Evolutionary conservation across 2,329 filamentous ascomycete species (phyloP).

Genomic region (Myriosclerotinia duriaeana): DNA sequence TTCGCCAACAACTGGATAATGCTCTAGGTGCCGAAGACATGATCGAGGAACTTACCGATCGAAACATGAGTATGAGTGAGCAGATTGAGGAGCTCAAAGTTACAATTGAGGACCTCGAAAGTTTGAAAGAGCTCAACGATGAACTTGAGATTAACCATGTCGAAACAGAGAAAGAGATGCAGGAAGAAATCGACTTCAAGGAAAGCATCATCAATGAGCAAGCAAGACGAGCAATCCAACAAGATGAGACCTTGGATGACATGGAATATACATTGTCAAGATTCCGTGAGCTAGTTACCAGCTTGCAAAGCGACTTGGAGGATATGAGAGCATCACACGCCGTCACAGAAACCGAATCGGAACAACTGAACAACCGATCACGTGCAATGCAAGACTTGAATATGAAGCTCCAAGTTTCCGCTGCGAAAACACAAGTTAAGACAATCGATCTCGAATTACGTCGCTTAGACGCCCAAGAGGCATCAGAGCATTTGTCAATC

Average conservation of each 20-base stretch:
- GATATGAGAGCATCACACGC: slow-evolving; percentile 91
- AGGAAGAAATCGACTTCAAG: slow-evolving; percentile 88
- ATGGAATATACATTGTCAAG: slow-evolving; percentile 86
- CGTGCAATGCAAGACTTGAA: slow-evolving; percentile 97
- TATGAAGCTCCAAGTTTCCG: slow-evolving; percentile 86
- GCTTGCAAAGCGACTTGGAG: slow-evolving; percentile 80
- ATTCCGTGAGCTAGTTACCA: slow-evolving; percentile 86
- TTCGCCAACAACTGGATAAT: slow-evolving; percentile 87
- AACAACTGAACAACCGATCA: slow-evolving; percentile 83
- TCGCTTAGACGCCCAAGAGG: slow-evolving; percentile 84
- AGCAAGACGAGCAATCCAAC: slow-evolving; percentile 66
- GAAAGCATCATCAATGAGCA: slow-evolving; percentile 84
- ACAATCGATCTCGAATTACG: slow-evolving; percentile 89
- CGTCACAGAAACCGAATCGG: slow-evolving; percentile 88
- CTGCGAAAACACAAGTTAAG: slow-evolving; percentile 88
- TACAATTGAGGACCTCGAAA: slow-evolving; percentile 83
- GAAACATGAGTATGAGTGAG: slow-evolving; percentile 80
- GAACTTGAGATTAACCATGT: slow-evolving; percentile 92
- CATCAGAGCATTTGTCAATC: slow-evolving; percentile 82
- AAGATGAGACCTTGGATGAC: slow-evolving; percentile 79
- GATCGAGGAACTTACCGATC: slow-evolving; percentile 86
- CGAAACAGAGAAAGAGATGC: slow-evolving; percentile 90
- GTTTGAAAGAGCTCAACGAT: slow-evolving; percentile 86
- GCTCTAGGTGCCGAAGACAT: slow-evolving; percentile 87
- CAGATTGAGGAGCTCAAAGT: slow-evolving; percentile 79